Percentiles rank a stretch among this genome's conserved stretches.
Evolutionary conservation across 2,329 filamentous ascomycete genomes (phyloP).

Genomic region (Alternaria sp.): DNA sequence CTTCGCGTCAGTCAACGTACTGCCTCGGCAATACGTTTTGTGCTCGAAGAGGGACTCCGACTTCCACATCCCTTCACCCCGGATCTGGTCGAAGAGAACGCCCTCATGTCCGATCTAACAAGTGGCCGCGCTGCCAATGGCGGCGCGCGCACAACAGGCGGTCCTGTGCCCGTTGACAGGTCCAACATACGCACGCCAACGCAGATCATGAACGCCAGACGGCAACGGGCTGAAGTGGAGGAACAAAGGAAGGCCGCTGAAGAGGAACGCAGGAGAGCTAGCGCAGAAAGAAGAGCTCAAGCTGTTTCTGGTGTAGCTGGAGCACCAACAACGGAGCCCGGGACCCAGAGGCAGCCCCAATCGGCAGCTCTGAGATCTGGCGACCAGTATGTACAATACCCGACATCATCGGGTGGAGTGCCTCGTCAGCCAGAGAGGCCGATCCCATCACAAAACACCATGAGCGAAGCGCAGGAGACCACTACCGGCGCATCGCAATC

Average conservation of each 20-base stretch:
- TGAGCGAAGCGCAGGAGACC: constrained; percentile 27
- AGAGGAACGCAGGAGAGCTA: constrained; percentile 56
- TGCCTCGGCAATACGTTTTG: constrained; percentile 87
- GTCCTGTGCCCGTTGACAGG: constrained; percentile 60
- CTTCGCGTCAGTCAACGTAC: constrained; percentile 81
- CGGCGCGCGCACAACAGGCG: constrained; percentile 59
- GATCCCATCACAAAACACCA: constrained; percentile 27
- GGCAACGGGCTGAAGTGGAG: constrained; percentile 68
- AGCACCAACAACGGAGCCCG: constrained; percentile 37
- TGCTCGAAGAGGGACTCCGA: constrained; percentile 88
- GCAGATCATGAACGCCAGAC: constrained; percentile 89
- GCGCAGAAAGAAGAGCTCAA: constrained; percentile 67
- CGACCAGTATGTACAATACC: constrained; percentile 38
- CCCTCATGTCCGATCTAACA: constrained; percentile 86
- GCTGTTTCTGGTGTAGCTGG: constrained; percentile 60
- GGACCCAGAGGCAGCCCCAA: constrained; percentile 37
- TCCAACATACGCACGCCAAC: constrained; percentile 79
- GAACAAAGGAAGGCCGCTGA: constrained; percentile 62
- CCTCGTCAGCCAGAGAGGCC: constrained; percentile 40
- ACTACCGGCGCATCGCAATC: constrained; percentile 36
- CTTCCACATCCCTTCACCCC: constrained; percentile 82
- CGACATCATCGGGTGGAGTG: constrained; percentile 30
- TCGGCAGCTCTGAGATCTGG: constrained; percentile 30
- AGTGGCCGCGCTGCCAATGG: constrained; percentile 65
- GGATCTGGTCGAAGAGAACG: constrained; percentile 85